These are phyloP conservation scores for Penicillium arizonense DNA, from an alignment of 495 filamentous ascomycete genomes.

Conservation along the genomic window DNA sequence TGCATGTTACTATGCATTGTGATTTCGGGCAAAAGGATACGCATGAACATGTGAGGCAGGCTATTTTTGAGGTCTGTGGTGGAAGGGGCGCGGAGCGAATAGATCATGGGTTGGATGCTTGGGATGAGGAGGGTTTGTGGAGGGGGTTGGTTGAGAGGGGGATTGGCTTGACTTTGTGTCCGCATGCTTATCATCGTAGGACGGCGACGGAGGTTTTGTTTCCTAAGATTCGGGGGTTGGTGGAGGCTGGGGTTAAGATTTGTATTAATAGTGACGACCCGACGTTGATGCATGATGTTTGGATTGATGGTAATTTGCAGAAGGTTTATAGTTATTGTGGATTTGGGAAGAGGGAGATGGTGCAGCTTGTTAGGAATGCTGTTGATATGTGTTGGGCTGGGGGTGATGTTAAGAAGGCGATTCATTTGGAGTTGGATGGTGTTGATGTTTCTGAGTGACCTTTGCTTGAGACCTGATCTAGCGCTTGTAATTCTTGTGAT, in stretches of 20 bases:
- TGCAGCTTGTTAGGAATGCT: conserved; percentile 32
- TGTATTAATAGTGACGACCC: conserved; percentile 44
- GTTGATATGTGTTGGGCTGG: conserved; percentile 42
- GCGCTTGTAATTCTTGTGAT: too few species aligned
- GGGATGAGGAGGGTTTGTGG: conserved; percentile 30
- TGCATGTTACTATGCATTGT: conserved; percentile 43
- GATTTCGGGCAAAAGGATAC: conserved; percentile 44
- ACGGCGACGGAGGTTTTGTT: conserved; percentile 38
- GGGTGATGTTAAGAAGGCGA: conserved; percentile 21
- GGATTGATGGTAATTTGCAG: conserved; percentile 42
- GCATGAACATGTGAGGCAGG: conserved; percentile 33
- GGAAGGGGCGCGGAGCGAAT: conserved; percentile 34
- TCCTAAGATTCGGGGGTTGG: conserved; percentile 34
- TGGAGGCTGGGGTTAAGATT: conserved; percentile 33
- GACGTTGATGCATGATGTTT: conserved; percentile 43
- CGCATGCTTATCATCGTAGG: conserved; percentile 40
- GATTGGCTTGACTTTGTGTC: conserved; percentile 42
- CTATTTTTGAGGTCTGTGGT: conserved; percentile 29
- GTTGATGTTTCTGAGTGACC: conserved; percentile 1
- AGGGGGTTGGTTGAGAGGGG: conserved; percentile 23
- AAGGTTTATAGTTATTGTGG: conserved; percentile 33
- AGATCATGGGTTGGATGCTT: conserved; percentile 42
- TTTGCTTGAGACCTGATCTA: too few species aligned
- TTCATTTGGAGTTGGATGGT: conserved; percentile 22
- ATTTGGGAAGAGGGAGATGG: conserved; percentile 34